These are phyloP conservation scores for Podospora pseudopauciseta DNA, from an alignment of 495 filamentous ascomycete genomes.

Conservation along the genomic window DNA sequence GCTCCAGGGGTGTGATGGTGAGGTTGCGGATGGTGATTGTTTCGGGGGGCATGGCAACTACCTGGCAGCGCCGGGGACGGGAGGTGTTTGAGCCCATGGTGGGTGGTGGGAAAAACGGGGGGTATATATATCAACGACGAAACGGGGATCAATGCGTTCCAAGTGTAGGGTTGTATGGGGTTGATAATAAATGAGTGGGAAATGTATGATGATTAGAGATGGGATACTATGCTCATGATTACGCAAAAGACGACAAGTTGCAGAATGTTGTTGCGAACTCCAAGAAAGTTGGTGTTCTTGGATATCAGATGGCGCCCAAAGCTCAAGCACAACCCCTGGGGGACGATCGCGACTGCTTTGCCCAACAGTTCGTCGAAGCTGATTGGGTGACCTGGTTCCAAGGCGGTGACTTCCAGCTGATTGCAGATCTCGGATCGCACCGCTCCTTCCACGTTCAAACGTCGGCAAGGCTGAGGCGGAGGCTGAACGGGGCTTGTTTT, in stretches of 20 bases:
- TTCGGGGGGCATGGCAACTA: constrained; percentile 33
- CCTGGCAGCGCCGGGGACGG: background rate
- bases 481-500: background rate
- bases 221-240: background rate
- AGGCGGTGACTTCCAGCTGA: background rate
- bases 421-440: constrained; percentile 2
- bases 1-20: constrained; percentile 64
- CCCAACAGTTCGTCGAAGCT: background rate
- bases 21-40: constrained; percentile 82
- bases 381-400: background rate
- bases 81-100: constrained; percentile 21
- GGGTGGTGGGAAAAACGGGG: background rate
- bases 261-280: background rate
- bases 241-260: background rate
- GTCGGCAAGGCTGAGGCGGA: constrained; percentile 1
- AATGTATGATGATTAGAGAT: background rate
- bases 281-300: background rate
- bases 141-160: background rate
- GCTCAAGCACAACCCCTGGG: background rate
- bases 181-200: background rate
- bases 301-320: background rate
- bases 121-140: background rate
- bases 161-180: background rate
- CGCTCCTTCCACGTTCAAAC: background rate
- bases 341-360: constrained; percentile 1